Evolutionary conservation across 441 rosid genomes (phyloP).

Genomic region (Arabidopsis lyrata): DNA sequence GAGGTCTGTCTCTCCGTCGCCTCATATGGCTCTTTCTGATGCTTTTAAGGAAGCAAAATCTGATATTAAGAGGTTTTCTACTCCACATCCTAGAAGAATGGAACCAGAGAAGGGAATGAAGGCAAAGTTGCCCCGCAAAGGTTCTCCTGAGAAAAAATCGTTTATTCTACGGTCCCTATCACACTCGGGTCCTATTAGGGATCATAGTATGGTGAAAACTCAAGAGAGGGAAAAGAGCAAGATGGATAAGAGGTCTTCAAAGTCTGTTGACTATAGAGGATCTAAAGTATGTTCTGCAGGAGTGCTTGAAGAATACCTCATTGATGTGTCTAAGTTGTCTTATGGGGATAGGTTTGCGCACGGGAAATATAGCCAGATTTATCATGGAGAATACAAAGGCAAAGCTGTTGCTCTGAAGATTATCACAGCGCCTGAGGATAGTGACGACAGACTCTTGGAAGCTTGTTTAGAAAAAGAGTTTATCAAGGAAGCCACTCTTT

Average conservation of each 20-base stretch:
- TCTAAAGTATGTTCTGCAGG: conserved; percentile 73
- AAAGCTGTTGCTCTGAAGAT: conserved; percentile 90
- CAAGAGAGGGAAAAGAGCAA: conserved; percentile 55
- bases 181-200: conserved; percentile 60
- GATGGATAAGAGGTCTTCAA: conserved; percentile 76
- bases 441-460: conserved; percentile 62
- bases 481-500: conserved; percentile 75
- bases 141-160: conserved; percentile 44
- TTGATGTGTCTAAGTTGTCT: conserved; percentile 72
- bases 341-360: conserved; percentile 84
- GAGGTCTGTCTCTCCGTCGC: conserved; percentile 79
- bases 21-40: conserved; percentile 59
- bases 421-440: conserved; percentile 67
- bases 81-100: conserved; percentile 72
- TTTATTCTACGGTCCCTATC: conserved; percentile 38
- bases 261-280: conserved; percentile 76
- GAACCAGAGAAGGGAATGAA: conserved; percentile 47
- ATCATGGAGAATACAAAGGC: conserved; percentile 80
- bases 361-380: conserved; percentile 82
- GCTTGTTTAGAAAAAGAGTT: conserved; percentile 81
- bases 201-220: conserved; percentile 60
- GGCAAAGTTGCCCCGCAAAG: conserved; percentile 50
- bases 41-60: conserved; percentile 79
- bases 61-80: conserved; percentile 74
- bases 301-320: conserved; percentile 62